Percentiles rank a stretch among this genome's conserved stretches.
These are phyloP conservation scores for Hibiscus syriacus DNA, from an alignment of 345 rosid genomes.

Conservation along the genomic window DNA sequence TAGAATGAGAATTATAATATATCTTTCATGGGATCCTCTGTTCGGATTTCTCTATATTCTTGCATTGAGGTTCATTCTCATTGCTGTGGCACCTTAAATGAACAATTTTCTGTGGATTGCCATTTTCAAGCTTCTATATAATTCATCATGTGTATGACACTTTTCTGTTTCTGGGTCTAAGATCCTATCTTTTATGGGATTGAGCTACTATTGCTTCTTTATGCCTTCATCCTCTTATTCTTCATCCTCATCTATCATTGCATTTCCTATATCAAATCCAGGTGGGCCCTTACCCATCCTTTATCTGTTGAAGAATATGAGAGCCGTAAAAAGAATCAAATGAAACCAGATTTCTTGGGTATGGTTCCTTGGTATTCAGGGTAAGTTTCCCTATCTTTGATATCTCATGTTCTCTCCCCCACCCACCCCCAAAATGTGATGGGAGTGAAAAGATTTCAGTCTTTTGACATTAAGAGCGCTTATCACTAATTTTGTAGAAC, in stretches of 20 bases:
- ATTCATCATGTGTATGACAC: background rate
- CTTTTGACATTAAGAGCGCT: slow-evolving; percentile 16
- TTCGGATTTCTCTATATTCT: background rate
- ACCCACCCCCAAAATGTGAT: background rate
- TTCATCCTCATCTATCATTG: background rate
- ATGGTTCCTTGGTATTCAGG: slow-evolving; percentile 99
- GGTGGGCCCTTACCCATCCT: slow-evolving; percentile 99
- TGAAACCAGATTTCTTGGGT: slow-evolving; percentile 91
- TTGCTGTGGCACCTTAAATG: background rate
- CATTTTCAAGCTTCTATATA: background rate
- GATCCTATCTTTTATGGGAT: background rate
- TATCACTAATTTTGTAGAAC: slow-evolving; percentile 59
- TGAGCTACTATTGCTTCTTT: slow-evolving; percentile 1
- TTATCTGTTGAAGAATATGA: slow-evolving; percentile 68
- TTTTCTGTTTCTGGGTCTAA: background rate
- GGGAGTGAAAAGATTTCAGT: background rate
- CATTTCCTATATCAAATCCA: slow-evolving; percentile 22
- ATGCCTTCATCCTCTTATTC: background rate
- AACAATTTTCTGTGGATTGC: background rate
- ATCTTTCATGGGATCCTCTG: slow-evolving; percentile 1
- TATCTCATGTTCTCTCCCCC: background rate
- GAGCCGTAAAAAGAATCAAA: slow-evolving; percentile 69
- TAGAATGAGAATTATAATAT: background rate
- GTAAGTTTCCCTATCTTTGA: slow-evolving; percentile 27
- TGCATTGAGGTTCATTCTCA: background rate